Base-by-base conservation (phyloP, 495 filamentous ascomycete genomes). In the Talaromyces wortmannii region DNA sequence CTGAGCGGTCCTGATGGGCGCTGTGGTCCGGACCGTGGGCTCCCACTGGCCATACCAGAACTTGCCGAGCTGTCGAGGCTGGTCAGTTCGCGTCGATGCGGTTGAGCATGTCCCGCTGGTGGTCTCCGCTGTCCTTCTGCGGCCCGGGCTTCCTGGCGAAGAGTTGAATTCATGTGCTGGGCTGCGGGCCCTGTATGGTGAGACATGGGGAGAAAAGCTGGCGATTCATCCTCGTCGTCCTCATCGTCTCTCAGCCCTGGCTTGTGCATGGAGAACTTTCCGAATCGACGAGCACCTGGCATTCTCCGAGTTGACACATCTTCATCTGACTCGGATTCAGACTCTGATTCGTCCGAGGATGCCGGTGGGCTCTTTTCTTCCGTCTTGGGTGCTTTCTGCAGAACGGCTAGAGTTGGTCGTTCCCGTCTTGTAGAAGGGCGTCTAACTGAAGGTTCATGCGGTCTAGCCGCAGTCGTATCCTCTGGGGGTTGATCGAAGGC, bases 191-290 rank as follows among this genome's bases (percentile, higher is more conserved):
- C 69, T 32, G 48, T 60, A 16, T 63, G 68, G 32, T 58, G 70
- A 40, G 55, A 62, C 59, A 89, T 82, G 0, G 91, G 90, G 3
- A 94, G 77, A 61, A 92, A 95, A 0, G 88, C 84, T 1, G 88
- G 88, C 0, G 74, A 67, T 31, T 82, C 79, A 42, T 69, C 69
- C 12, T 81, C 79, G 7, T 79, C 77, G 7, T 78, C 74, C 33
- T 75, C 69, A 10, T 73, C 69, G 49, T 73, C 72, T 7, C 65
- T 59, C 1, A 73, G 50, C 8, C 70, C 62, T 0, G 64, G 59
- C 12, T 61, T 65, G 32, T 74, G 70, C 1, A 59, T 69, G 1
- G 74, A 77, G 43, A 68, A 70, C 53, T 69, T 68, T 6, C 71
- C 72, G 46, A 74, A 73, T 6, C 66, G 70, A 49, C 63, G 64